A percentile compares a stretch with the other conserved stretches of the same genome.
phyloP scores from a whole-genome alignment of 2,329 filamentous ascomycete species.

The Arachnomyces sp. region DNA sequence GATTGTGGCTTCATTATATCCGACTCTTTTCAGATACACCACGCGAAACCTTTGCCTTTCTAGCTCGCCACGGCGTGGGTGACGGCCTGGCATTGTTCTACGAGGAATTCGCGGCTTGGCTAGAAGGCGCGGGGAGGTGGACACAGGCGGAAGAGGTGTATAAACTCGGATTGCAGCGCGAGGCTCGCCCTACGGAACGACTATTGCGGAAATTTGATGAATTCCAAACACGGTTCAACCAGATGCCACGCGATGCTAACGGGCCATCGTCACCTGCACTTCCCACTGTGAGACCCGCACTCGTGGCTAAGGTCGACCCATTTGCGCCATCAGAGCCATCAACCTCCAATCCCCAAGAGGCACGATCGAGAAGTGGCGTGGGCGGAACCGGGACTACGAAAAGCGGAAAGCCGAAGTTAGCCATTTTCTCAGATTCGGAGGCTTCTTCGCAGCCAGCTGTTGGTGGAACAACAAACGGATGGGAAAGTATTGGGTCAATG shows the following conservation, averaged over 20 bases:
- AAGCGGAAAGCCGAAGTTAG: constrained; percentile 69
- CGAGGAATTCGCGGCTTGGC: constrained; percentile 91
- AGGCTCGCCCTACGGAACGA: constrained; percentile 73
- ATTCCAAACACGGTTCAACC: constrained; percentile 73
- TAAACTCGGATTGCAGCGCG: constrained; percentile 77
- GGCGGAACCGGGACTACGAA: constrained; percentile 49
- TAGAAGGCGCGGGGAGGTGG: constrained; percentile 78
- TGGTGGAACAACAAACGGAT: constrained; percentile 59
- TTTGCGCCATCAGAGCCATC: constrained; percentile 53
- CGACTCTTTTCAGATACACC: constrained; percentile 87
- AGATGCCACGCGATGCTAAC: constrained; percentile 51
- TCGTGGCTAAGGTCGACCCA: constrained; percentile 79
- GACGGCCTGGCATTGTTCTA: constrained; percentile 86
- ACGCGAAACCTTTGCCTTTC: constrained; percentile 83
- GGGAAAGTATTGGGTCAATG: constrained; percentile 85
- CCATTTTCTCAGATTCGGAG: constrained; percentile 79
- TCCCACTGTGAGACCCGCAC: constrained; percentile 70
- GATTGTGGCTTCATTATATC: constrained; percentile 91
- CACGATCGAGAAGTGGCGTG: constrained; percentile 43
- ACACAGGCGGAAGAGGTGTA: constrained; percentile 91
- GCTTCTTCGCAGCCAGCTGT: constrained; percentile 50
- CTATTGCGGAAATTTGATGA: constrained; percentile 85
- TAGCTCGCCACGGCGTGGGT: constrained; percentile 81
- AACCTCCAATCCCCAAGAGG: constrained; percentile 57
- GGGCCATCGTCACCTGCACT: constrained; percentile 82